Percentiles rank a stretch among this genome's conserved stretches.
Conservation (phyloP, 345 rosid species). For the Linum lewisii region DNA sequence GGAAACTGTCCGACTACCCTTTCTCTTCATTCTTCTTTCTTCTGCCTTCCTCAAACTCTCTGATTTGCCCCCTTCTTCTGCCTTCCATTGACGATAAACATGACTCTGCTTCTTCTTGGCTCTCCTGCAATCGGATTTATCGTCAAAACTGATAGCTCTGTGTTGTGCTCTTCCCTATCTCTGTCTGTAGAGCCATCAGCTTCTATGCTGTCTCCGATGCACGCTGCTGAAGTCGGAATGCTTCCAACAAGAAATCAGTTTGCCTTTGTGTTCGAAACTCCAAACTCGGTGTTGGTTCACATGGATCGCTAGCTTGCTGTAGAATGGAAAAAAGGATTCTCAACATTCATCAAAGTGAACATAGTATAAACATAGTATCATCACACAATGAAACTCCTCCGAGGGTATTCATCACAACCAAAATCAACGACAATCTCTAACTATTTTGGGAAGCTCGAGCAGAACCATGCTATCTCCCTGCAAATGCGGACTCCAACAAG, state of each 20-base stretch:
- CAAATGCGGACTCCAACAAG: slow-evolving; percentile 51
- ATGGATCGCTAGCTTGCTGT: slow-evolving; percentile 75
- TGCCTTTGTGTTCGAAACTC: slow-evolving; percentile 78
- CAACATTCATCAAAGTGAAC: no score
- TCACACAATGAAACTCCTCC: no score
- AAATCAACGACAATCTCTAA: no score
- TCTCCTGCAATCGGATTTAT: no score
- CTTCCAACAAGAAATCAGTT: slow-evolving; percentile 80
- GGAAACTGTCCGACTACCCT: not conserved
- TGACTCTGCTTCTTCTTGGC: no score
- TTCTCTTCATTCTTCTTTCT: slow-evolving; percentile 25
- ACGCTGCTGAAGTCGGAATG: slow-evolving; percentile 67
- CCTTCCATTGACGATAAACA: no score
- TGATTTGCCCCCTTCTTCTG: slow-evolving; percentile 25
- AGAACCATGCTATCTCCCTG: slow-evolving; percentile 39
- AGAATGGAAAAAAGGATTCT: not conserved
- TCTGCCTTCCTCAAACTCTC: slow-evolving; percentile 22
- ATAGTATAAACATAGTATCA: no score
- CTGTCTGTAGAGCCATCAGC: slow-evolving; percentile 55
- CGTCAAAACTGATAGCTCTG: no score
- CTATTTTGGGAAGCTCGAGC: no score
- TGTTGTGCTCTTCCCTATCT: slow-evolving; percentile 54
- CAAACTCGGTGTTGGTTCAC: slow-evolving; percentile 51
- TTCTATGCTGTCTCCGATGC: slow-evolving; percentile 76
- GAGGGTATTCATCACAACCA: no score